Base-by-base conservation (phyloP, 306 rosid species). In the Calophaca sinica region DNA sequence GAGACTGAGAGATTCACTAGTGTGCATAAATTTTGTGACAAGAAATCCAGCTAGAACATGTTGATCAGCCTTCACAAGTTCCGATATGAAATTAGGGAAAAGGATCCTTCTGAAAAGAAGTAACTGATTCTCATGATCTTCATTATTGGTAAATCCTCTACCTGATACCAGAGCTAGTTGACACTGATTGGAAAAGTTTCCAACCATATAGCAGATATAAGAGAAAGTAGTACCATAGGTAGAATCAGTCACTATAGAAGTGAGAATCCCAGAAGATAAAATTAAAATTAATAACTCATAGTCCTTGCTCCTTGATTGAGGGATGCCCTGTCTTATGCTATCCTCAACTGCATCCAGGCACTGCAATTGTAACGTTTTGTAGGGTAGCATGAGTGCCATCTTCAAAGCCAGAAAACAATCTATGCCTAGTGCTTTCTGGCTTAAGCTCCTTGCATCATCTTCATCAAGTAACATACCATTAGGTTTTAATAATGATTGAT, bases 1-100 rank as follows among this genome's bases (percentile, higher is more conserved):
- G 68, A 92, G 93, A 72, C 92, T 80, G 46, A 90, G 85, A 0
- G 93, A 81, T 28, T 90, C 74, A 66, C 83, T 89, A 69, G 89
- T 86, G 84, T 88, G 96, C 98, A 89, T 89, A 71, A 81, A 86
- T 80, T 88, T 96, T 12, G 90, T 86, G 73, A 96, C 93, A 9
- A 92, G 44, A 57, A 90, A 87, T 72, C 93, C 98, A 6, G 98
- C 98, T 15, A 96, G 84, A 79, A 96, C 82, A 52, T 87, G 88
- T 84, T 96, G 98, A 84, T 84, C 96, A 49, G 93, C 92, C 84
- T 84, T 92, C 77, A 96, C 96, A 57, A 92, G 93, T 88, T 92
- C 96, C 5, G 96, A 78, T 76, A 92, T 46, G 60, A 96, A 85
- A 66, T 49, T 45, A 15, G 99, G 99, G 80, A 96, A 85, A 67